These are phyloP conservation scores for Botrytis fabae DNA, from an alignment of 2,329 filamentous ascomycete genomes.

Conservation along the genomic window DNA sequence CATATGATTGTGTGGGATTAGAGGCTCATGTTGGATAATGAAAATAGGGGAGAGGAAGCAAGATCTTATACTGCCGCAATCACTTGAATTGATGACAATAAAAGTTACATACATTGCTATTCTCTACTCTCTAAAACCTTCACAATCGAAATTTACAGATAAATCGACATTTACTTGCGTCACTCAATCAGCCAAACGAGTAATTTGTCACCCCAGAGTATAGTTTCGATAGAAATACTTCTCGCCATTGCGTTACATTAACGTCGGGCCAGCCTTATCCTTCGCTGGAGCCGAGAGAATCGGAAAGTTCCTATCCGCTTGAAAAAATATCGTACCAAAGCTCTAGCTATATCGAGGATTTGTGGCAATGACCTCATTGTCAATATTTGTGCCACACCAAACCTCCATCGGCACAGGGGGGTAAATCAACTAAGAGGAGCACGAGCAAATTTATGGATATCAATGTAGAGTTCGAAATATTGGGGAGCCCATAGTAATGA, in stretches of 20 bases:
- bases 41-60: not conserved
- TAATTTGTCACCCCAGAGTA: not conserved
- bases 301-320: slow-evolving; percentile 9
- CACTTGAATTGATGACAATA: not conserved
- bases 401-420: not conserved
- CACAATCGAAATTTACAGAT: not conserved
- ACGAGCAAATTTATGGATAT: not conserved
- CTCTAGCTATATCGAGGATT: not conserved
- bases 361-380: not conserved
- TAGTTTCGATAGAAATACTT: slow-evolving; percentile 2
- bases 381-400: not conserved
- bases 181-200: not conserved
- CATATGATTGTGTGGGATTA: not conserved
- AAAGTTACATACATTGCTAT: not conserved
- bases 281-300: not conserved
- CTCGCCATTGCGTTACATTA: not conserved
- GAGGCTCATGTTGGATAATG: not conserved
- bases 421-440: not conserved
- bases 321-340: not conserved
- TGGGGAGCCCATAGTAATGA: not conserved
- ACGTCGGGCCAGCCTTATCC: slow-evolving; percentile 10
- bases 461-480: not conserved
- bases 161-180: not conserved
- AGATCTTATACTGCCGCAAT: not conserved
- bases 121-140: not conserved